Conservation (phyloP, 192 early-diverging fungal species). For the Rhizoclosmatium globosum region DNA sequence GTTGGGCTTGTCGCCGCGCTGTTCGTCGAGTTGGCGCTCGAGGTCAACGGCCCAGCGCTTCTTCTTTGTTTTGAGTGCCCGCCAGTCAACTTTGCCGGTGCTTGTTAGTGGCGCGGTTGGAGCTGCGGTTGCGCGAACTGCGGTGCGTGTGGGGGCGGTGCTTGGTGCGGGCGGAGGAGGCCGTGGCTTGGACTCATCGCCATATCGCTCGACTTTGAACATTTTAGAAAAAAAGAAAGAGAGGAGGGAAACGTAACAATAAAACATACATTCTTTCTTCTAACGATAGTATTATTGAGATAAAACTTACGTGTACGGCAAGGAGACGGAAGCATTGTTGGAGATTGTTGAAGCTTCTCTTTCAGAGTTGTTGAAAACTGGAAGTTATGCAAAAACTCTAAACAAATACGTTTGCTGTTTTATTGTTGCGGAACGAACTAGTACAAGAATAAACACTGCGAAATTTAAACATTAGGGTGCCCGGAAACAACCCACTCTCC, state of each 20-base stretch:
- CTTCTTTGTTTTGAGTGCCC: slow-evolving; percentile 21
- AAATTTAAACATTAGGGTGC: neutral
- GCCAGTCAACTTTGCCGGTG: slow-evolving; percentile 11
- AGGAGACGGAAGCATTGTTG: neutral
- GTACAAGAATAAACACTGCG: neutral
- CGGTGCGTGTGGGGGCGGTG: neutral
- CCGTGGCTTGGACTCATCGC: neutral
- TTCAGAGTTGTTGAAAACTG: neutral
- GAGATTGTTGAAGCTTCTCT: neutral
- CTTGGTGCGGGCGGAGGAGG: neutral
- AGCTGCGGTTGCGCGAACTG: neutral
- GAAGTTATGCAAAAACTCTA: neutral
- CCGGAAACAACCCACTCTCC: neutral
- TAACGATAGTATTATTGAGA: neutral
- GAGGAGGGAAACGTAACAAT: neutral
- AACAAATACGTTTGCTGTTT: no score
- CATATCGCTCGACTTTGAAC: slow-evolving; percentile 24
- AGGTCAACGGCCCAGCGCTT: slow-evolving; percentile 32
- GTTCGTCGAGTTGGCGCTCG: slow-evolving; percentile 21
- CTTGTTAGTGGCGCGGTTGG: neutral
- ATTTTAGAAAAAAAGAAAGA: slow-evolving; percentile 10
- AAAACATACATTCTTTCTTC: neutral
- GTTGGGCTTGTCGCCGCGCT: slow-evolving; percentile 1
- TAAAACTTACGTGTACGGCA: neutral
- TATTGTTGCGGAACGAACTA: neutral